Evolutionary conservation across 1,284 basidiomycete species (phyloP).

Genomic region (Rhodotorula sp.): DNA sequence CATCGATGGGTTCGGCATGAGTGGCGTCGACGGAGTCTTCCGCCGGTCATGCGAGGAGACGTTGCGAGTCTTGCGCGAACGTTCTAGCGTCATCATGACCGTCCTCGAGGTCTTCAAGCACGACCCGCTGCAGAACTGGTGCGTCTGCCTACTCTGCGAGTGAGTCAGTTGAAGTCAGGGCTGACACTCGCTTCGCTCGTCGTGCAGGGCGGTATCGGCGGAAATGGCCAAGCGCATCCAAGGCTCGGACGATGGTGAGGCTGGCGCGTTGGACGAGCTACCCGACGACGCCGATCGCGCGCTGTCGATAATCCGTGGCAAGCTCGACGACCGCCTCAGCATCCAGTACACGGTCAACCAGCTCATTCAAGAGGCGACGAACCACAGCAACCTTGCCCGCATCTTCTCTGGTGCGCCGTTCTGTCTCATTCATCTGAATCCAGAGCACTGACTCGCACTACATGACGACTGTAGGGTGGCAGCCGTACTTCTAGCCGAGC

Average conservation of each 20-base stretch:
- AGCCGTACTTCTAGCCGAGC: background rate
- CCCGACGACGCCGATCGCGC: conserved; percentile 87
- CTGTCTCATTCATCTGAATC: background rate
- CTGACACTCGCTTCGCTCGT: background rate
- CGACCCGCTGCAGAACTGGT: conserved; percentile 93
- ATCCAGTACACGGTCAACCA: conserved; percentile 93
- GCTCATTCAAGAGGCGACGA: conserved; percentile 84
- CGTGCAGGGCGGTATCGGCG: conserved; percentile 41
- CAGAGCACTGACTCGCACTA: background rate
- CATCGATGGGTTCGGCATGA: conserved; percentile 88
- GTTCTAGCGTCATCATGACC: conserved; percentile 85
- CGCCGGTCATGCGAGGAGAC: conserved; percentile 94
- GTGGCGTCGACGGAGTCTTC: conserved; percentile 91
- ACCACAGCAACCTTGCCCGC: conserved; percentile 69
- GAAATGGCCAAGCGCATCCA: conserved; percentile 41
- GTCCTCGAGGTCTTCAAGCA: conserved; percentile 96
- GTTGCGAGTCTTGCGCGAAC: conserved; percentile 79
- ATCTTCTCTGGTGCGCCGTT: conserved; percentile 60
- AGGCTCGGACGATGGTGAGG: conserved; percentile 36
- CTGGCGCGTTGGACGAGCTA: conserved; percentile 42
- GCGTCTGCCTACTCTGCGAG: conserved; percentile 39
- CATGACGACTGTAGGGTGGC: background rate
- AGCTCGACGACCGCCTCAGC: conserved; percentile 79
- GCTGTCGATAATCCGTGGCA: conserved; percentile 71
- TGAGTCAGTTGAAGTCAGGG: conserved; percentile 11